Evolutionary conservation across 2,329 filamentous ascomycete species (phyloP).

Genomic region (Fusarium pseudocircinatum): DNA sequence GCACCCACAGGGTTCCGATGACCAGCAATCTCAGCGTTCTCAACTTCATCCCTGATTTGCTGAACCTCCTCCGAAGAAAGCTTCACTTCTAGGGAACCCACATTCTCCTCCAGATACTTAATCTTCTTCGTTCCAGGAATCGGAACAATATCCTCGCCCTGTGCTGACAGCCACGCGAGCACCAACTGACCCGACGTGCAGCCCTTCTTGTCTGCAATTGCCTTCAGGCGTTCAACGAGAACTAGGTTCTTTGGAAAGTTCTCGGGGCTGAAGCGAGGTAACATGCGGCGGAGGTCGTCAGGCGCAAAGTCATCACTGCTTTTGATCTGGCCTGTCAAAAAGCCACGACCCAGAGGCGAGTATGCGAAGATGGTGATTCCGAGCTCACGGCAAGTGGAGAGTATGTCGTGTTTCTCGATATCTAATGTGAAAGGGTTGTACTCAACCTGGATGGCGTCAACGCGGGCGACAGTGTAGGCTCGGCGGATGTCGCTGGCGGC

Average conservation of each 20-base stretch:
- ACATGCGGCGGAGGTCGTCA: neutral
- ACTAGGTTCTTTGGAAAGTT: neutral
- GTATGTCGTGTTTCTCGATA: neutral
- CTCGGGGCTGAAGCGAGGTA: neutral
- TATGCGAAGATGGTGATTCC: neutral
- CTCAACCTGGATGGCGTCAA: neutral
- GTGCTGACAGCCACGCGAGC: neutral
- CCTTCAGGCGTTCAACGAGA: fast-evolving
- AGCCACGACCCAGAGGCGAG: neutral
- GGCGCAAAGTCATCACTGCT: neutral
- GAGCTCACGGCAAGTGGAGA: neutral
- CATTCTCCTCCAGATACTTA: neutral
- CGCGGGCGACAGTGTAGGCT: neutral
- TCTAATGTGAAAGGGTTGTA: neutral
- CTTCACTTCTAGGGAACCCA: fast-evolving
- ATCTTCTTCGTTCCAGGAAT: neutral
- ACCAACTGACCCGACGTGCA: neutral
- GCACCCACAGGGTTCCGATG: neutral
- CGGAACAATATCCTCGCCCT: neutral
- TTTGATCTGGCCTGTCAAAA: neutral
- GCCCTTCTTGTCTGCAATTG: neutral
- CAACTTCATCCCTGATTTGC: neutral
- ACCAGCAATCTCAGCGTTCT: neutral
- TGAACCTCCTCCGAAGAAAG: neutral
- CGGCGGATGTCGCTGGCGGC: neutral